Conservation (phyloP, 441 rosid genomes). For the Gossypium gossypioides region DNA sequence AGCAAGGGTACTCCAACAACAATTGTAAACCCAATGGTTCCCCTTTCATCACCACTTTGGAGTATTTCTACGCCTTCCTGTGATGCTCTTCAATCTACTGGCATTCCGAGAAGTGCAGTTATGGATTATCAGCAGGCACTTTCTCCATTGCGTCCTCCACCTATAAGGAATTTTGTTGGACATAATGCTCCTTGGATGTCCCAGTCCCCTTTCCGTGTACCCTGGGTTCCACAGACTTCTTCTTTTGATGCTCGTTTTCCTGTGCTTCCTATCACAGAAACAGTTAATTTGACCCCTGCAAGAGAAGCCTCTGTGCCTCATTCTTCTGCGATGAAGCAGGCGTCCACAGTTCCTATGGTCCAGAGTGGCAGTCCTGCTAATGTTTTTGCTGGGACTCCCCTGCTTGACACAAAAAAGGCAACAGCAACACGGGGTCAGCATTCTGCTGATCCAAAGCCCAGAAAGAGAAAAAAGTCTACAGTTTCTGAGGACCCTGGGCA, state of each 20-base stretch:
- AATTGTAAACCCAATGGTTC: slow-evolving; percentile 43
- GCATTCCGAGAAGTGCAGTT: slow-evolving; percentile 48
- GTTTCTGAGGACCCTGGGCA: slow-evolving; percentile 39
- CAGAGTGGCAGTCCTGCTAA: slow-evolving; percentile 35
- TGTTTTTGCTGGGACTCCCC: slow-evolving; percentile 35
- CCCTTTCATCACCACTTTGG: slow-evolving; percentile 92
- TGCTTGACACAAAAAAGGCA: slow-evolving; percentile 38
- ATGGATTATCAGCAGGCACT: slow-evolving; percentile 54
- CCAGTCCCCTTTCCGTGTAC: slow-evolving; percentile 54
- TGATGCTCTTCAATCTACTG: slow-evolving; percentile 51
- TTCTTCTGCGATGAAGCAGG: slow-evolving; percentile 42
- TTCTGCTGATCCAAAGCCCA: slow-evolving; percentile 54
- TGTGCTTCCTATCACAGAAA: slow-evolving; percentile 44
- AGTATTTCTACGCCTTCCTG: slow-evolving; percentile 50
- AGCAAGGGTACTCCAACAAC: slow-evolving; percentile 47
- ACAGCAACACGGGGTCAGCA: slow-evolving; percentile 37
- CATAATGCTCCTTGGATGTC: slow-evolving; percentile 68
- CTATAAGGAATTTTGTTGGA: slow-evolving; percentile 48
- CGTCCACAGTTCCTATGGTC: slow-evolving; percentile 27
- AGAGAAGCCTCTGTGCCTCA: slow-evolving; percentile 48
- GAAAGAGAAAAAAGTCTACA: slow-evolving; percentile 67
- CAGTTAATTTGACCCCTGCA: slow-evolving; percentile 46
- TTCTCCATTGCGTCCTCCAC: slow-evolving; percentile 63
- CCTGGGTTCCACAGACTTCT: slow-evolving; percentile 72
- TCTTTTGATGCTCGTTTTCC: slow-evolving; percentile 57